phyloP scores from a whole-genome alignment of 371 early-diverging fungal genomes.

The Syncephalastrum contaminatum region DNA sequence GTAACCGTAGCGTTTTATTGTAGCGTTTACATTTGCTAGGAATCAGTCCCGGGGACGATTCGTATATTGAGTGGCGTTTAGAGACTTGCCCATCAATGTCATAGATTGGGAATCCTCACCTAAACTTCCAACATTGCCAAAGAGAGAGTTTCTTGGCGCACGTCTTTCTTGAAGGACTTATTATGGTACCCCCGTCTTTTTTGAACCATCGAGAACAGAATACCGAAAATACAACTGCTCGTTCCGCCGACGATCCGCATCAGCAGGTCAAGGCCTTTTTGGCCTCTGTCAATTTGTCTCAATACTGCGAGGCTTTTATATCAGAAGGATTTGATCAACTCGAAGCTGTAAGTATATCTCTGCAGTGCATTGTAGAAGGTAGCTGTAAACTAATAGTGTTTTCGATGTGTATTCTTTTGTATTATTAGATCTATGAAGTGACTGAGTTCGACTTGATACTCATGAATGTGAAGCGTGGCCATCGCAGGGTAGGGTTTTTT shows the following conservation, averaged over 20 bases:
- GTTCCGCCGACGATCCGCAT: background rate
- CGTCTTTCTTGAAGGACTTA: too few relatives aligned
- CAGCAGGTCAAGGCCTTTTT: constrained; percentile 9
- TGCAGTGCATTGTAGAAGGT: background rate
- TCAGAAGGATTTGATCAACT: constrained; percentile 22
- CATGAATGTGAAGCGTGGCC: constrained; percentile 53
- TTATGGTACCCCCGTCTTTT: too few relatives aligned
- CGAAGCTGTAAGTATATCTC: constrained; percentile 18
- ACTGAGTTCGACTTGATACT: constrained; percentile 49
- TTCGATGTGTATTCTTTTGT: constrained; percentile 6
- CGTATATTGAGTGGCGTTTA: too few relatives aligned
- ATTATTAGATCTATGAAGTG: constrained; percentile 42
- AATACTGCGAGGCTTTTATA: constrained; percentile 12
- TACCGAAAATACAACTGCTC: constrained; percentile 1
- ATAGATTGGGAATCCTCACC: too few relatives aligned
- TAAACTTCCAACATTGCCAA: too few relatives aligned
- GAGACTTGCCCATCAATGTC: too few relatives aligned
- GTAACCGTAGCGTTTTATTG: too few relatives aligned
- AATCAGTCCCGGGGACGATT: too few relatives aligned
- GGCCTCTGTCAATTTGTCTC: constrained; percentile 7
- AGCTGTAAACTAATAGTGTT: background rate
- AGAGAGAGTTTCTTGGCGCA: too few relatives aligned
- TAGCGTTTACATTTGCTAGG: too few relatives aligned
- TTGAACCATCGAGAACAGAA: constrained; percentile 3
- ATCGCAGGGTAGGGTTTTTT: constrained; percentile 42